Conservation (phyloP, 2,329 filamentous ascomycete species). For the Phialophora macrospora region DNA sequence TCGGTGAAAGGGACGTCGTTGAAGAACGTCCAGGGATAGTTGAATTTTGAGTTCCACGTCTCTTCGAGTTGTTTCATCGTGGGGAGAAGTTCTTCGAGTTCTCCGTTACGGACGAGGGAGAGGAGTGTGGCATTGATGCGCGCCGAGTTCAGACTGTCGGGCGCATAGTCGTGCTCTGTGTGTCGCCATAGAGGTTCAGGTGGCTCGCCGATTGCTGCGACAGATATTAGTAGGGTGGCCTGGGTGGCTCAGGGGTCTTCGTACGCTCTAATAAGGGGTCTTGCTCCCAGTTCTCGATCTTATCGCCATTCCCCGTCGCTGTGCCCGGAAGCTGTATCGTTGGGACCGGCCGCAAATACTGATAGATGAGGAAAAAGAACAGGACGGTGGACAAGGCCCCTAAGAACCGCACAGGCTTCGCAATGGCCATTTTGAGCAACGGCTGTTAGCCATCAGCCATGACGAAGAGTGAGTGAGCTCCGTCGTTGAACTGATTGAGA, state of each 20-base stretch:
- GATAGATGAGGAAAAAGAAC: slow-evolving; percentile 78
- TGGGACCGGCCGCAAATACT: slow-evolving; percentile 66
- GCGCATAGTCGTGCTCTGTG: slow-evolving; percentile 75
- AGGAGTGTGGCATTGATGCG: slow-evolving; percentile 94
- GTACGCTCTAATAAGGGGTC: slow-evolving; percentile 88
- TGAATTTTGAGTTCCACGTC: slow-evolving; percentile 98
- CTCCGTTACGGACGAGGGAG: slow-evolving; percentile 88
- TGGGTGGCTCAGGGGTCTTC: slow-evolving; percentile 44
- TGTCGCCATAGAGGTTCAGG: slow-evolving; percentile 74
- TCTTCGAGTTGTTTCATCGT: slow-evolving; percentile 90
- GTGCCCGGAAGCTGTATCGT: slow-evolving; percentile 41
- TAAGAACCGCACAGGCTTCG: slow-evolving; percentile 80
- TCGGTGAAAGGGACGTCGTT: slow-evolving; percentile 93
- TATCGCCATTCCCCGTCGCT: slow-evolving; percentile 48
- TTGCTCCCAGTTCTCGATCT: slow-evolving; percentile 64
- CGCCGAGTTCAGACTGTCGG: slow-evolving; percentile 73
- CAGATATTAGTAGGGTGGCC: slow-evolving; percentile 17
- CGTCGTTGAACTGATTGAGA: background rate
- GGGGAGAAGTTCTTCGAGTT: slow-evolving; percentile 79
- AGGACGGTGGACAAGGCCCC: slow-evolving; percentile 72
- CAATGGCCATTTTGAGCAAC: slow-evolving; percentile 71
- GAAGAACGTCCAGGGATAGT: slow-evolving; percentile 99
- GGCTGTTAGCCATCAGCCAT: slow-evolving; percentile 28
- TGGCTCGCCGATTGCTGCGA: slow-evolving; percentile 78
- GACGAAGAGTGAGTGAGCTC: background rate